Evolutionary conservation across 169 alveolate species (phyloP).

Genomic region (Amoebophrya sp.): DNA sequence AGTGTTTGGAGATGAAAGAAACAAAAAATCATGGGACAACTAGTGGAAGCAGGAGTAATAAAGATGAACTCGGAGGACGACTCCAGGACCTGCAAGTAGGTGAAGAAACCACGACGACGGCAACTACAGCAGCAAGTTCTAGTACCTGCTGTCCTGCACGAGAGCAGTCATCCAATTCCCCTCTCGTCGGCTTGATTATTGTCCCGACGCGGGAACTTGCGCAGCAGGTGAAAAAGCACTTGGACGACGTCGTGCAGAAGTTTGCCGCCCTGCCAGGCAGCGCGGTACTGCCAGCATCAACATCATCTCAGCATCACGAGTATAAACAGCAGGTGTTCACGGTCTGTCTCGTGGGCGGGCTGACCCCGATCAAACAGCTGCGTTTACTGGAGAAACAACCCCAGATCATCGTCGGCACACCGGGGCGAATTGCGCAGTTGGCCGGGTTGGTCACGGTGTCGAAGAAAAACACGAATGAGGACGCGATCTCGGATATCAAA

Average conservation of each 20-base stretch:
- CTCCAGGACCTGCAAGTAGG: background rate
- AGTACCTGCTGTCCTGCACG: too few relatives aligned
- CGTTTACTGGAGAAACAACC: conserved; percentile 82
- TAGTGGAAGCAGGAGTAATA: too few relatives aligned
- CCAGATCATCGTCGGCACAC: conserved; percentile 92
- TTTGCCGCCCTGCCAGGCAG: too few relatives aligned
- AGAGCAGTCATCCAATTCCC: too few relatives aligned
- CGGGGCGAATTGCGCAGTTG: conserved; percentile 81
- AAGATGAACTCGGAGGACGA: too few relatives aligned
- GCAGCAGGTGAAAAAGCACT: conserved; percentile 21
- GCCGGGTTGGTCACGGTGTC: background rate
- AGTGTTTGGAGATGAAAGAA: too few relatives aligned
- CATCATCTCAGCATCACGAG: too few relatives aligned
- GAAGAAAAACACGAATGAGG: background rate
- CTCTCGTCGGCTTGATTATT: background rate
- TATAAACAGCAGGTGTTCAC: background rate
- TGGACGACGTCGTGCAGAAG: background rate
- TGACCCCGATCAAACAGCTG: conserved; percentile 87
- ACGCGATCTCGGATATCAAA: too few relatives aligned
- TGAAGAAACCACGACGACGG: background rate
- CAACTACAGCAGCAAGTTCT: too few relatives aligned
- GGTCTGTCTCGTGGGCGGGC: conserved; percentile 88
- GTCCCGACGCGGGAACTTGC: background rate
- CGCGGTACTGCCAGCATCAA: too few relatives aligned
- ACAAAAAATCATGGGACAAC: too few relatives aligned